phyloP scores from a whole-genome alignment of 371 early-diverging fungal species.

The Mucor saturninus region DNA sequence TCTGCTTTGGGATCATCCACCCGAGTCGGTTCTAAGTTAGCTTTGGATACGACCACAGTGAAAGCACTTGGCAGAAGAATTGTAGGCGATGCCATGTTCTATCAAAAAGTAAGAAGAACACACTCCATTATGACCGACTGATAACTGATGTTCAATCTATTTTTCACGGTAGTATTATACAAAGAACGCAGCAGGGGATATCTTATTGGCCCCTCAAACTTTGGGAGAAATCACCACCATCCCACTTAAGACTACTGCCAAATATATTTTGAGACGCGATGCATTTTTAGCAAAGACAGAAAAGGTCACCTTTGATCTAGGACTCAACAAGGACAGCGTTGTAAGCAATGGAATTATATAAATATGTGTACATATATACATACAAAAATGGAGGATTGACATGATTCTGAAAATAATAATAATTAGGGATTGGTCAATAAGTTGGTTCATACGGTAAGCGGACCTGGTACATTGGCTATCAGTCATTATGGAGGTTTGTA shows the following conservation, averaged over 20 bases:
- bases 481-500: constrained; percentile 77
- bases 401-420: not conserved
- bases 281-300: constrained; percentile 72
- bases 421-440: constrained; percentile 63
- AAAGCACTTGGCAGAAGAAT: constrained; percentile 57
- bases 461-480: constrained; percentile 74
- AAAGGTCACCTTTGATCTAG: constrained; percentile 64
- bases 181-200: constrained; percentile 60
- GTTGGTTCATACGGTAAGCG: constrained; percentile 69
- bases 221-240: constrained; percentile 73
- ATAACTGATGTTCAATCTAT: too few relatives aligned
- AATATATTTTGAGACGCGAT: constrained; percentile 71
- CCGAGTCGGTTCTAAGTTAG: constrained; percentile 56
- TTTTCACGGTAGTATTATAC: constrained; percentile 59
- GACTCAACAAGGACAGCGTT: constrained; percentile 32
- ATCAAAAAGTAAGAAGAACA: constrained; percentile 57
- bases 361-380: not conserved
- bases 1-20: constrained; percentile 67
- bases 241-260: constrained; percentile 61
- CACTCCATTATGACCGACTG: too few relatives aligned
- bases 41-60: constrained; percentile 53
- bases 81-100: constrained; percentile 62
- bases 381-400: not conserved
- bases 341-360: constrained; percentile 12
- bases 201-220: constrained; percentile 68